These are phyloP conservation scores for Datura wrightii DNA, from an alignment of 257 asterid genomes.

Conservation along the genomic window DNA sequence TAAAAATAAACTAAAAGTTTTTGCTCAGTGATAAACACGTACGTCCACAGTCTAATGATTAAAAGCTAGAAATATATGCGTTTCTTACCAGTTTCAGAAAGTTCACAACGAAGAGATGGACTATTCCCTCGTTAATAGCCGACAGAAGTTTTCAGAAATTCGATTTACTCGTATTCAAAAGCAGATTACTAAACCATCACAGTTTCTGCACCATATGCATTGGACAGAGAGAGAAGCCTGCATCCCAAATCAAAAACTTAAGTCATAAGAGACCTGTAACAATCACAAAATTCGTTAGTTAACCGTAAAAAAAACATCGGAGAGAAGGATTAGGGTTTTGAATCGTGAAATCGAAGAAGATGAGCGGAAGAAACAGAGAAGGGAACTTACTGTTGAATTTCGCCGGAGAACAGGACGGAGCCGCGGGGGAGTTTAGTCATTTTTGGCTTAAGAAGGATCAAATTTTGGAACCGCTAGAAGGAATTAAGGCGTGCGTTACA, in stretches of 20 bases:
- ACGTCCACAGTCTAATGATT: background rate
- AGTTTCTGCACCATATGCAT: background rate
- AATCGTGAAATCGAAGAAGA: background rate
- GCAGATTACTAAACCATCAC: background rate
- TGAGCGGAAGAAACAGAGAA: background rate
- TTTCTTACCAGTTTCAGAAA: conserved; percentile 8
- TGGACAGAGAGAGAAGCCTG: background rate
- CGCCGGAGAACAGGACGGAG: background rate
- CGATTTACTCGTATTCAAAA: background rate
- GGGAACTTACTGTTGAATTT: background rate
- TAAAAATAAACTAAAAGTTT: background rate
- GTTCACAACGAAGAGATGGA: background rate
- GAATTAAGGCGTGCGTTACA: background rate
- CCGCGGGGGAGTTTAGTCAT: background rate
- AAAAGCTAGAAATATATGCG: background rate
- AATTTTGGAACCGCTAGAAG: background rate
- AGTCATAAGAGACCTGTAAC: background rate
- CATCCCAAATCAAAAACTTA: background rate
- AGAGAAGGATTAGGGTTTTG: background rate
- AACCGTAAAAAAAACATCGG: background rate
- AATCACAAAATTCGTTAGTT: background rate
- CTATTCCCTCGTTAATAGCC: background rate
- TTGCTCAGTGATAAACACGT: background rate
- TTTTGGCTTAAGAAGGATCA: background rate
- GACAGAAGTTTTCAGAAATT: background rate